phyloP scores from a whole-genome alignment of 2,329 filamentous ascomycete species.

The Calonectria leucothoes region DNA sequence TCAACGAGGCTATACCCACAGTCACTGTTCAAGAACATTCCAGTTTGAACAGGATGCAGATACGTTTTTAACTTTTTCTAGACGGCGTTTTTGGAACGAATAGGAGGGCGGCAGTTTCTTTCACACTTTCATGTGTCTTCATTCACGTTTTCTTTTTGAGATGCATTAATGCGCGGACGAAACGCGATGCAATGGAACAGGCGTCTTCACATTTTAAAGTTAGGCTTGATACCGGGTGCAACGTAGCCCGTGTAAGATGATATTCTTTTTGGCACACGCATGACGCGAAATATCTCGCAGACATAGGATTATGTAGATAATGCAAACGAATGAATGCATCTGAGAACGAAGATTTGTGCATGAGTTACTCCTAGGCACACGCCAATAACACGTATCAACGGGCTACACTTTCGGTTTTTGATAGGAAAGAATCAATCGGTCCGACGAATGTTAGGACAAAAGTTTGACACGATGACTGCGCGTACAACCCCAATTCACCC shows the following conservation, averaged over 20 bases:
- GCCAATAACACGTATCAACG: too few relatives aligned
- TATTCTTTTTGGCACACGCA: conserved; percentile 7
- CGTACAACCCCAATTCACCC: too few relatives aligned
- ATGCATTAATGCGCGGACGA: conserved; percentile 8
- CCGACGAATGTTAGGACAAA: too few relatives aligned
- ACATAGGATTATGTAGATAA: background rate
- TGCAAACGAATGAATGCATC: conserved; percentile 14
- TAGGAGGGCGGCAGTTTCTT: conserved; percentile 1
- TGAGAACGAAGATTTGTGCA: background rate
- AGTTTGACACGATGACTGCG: too few relatives aligned
- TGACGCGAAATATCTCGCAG: background rate
- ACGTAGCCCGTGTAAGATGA: conserved; percentile 25
- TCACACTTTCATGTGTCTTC: background rate
- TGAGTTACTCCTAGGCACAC: too few relatives aligned
- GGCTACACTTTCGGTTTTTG: too few relatives aligned
- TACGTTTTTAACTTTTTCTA: conserved; percentile 1
- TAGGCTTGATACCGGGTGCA: conserved; percentile 9
- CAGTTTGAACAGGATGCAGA: conserved; percentile 8
- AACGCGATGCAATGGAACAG: conserved; percentile 11
- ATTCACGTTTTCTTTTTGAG: background rate
- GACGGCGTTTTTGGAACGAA: conserved; percentile 23
- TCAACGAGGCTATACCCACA: background rate
- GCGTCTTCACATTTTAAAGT: conserved; percentile 9
- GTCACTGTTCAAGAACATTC: background rate
- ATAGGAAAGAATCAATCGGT: too few relatives aligned